These are phyloP conservation scores for Colletotrichum sp. DNA, from an alignment of 2,329 filamentous ascomycete species.

Conservation along the genomic window DNA sequence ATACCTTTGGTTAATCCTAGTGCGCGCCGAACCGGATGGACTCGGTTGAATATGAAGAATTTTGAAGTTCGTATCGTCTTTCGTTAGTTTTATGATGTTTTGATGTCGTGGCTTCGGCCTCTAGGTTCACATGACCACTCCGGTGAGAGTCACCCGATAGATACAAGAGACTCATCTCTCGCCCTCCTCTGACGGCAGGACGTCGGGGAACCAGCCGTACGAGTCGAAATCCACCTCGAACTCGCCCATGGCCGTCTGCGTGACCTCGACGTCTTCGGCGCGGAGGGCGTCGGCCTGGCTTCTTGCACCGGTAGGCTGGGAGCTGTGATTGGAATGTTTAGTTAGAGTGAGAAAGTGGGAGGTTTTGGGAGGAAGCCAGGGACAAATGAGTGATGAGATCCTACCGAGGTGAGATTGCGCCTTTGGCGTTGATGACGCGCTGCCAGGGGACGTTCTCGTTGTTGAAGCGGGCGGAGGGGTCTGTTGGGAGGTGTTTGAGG, in stretches of 20 bases:
- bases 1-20: slow-evolving; percentile 19
- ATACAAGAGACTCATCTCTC: neutral
- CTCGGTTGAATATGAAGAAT: slow-evolving; percentile 9
- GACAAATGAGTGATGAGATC: neutral
- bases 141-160: neutral
- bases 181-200: slow-evolving; percentile 50
- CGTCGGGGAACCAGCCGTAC: slow-evolving; percentile 62
- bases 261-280: slow-evolving; percentile 59
- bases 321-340: slow-evolving; percentile 35
- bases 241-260: slow-evolving; percentile 53
- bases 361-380: neutral
- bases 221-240: slow-evolving; percentile 54
- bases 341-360: neutral
- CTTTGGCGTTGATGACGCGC: slow-evolving; percentile 87
- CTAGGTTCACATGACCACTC: too few relatives aligned
- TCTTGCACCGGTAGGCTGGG: slow-evolving; percentile 51
- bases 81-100: neutral
- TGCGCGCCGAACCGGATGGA: neutral
- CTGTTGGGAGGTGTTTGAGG: slow-evolving; percentile 80
- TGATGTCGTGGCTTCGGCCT: neutral
- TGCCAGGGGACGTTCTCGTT: slow-evolving; percentile 90
- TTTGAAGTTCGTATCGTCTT: neutral
- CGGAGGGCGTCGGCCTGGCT: slow-evolving; percentile 56
- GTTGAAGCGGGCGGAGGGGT: slow-evolving; percentile 65
- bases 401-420: slow-evolving; percentile 83